Evolutionary conservation across 139 green algal species (phyloP).

Genomic region (Chlorella sp.): DNA sequence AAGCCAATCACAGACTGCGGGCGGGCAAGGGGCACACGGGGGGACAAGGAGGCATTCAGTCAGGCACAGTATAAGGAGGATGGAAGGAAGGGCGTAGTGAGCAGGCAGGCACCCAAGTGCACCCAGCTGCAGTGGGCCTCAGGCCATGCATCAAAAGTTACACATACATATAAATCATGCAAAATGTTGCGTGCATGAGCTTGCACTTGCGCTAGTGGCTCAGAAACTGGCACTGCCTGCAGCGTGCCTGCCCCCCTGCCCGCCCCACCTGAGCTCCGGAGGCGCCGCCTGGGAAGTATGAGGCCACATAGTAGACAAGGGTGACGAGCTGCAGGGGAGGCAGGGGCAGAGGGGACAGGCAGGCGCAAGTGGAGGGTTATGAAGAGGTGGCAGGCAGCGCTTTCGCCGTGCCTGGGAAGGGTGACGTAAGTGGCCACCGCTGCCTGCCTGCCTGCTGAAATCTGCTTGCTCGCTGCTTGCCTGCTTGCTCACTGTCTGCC

Average conservation of each 20-base stretch:
- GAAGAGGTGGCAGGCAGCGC: neutral
- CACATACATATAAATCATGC: no score
- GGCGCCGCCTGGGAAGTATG: conserved; percentile 91
- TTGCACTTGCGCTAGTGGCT: neutral
- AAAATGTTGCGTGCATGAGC: neutral
- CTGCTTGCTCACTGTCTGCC: no score
- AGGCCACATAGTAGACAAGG: conserved; percentile 92
- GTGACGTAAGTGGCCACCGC: neutral
- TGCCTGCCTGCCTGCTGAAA: neutral
- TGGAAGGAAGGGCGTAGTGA: neutral
- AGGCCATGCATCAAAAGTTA: no score
- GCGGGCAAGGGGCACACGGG: neutral
- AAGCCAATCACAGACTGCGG: conserved; percentile 25
- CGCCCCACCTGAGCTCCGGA: conserved; percentile 56
- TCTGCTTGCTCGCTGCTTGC: no score
- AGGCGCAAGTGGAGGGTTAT: neutral
- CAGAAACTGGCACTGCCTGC: neutral
- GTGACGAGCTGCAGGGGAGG: conserved; percentile 71
- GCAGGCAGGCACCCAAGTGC: neutral
- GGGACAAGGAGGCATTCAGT: neutral
- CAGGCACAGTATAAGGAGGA: neutral
- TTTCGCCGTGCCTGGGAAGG: no score
- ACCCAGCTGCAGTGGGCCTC: no score
- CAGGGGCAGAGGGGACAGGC: neutral
- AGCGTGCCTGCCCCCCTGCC: neutral